Conservation (phyloP, 2,329 filamentous ascomycete species). For the Plenodomus tracheiphilus region DNA sequence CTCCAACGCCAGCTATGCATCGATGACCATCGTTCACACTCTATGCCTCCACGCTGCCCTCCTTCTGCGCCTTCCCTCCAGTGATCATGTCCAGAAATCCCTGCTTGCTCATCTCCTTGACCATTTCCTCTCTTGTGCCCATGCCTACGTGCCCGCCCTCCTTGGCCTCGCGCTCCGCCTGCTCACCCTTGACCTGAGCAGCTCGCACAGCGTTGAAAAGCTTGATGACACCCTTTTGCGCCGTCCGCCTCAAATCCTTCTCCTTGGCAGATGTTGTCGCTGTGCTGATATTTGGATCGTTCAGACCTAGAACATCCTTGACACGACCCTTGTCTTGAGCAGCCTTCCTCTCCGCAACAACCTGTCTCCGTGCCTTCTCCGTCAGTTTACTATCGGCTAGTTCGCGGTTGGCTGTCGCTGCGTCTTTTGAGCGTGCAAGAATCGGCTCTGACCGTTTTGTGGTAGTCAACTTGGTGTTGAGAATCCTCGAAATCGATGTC, state of each 20-base stretch:
- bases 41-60: constrained; percentile 18
- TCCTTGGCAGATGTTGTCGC: constrained; percentile 69
- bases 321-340: constrained; percentile 86
- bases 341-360: constrained; percentile 78
- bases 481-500: constrained; percentile 89
- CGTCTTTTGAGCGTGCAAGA: constrained; percentile 78
- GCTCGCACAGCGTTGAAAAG: constrained; percentile 94
- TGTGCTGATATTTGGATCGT: constrained; percentile 53
- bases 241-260: constrained; percentile 79
- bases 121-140: constrained; percentile 78
- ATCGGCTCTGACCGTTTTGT: constrained; percentile 86
- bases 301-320: constrained; percentile 76
- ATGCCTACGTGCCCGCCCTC: constrained; percentile 78
- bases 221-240: constrained; percentile 91
- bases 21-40: background rate
- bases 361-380: constrained; percentile 74
- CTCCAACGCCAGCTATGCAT: background rate
- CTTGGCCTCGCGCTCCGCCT: constrained; percentile 71
- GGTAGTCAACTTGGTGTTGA: constrained; percentile 83
- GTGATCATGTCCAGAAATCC: constrained; percentile 91
- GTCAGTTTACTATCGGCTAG: constrained; percentile 79
- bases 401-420: constrained; percentile 71
- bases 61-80: constrained; percentile 55
- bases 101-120: constrained; percentile 96
- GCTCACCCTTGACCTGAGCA: constrained; percentile 84